Evolutionary conservation across 768 basidiomycete species (phyloP).

Genomic region (Hypsizygus marmoreus): DNA sequence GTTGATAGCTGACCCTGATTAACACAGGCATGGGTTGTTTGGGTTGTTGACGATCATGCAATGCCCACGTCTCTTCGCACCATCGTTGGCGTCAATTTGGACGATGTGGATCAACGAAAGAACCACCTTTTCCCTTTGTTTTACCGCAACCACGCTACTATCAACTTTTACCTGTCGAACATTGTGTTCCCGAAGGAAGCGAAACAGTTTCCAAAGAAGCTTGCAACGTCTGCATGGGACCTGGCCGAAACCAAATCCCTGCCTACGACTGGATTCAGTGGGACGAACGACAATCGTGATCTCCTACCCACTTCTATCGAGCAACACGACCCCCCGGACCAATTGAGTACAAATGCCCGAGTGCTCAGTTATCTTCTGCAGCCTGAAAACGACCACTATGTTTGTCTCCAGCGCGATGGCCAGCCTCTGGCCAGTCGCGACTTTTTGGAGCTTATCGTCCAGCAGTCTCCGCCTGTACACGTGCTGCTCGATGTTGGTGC

Average conservation of each 20-base stretch:
- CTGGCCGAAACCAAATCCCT: slow-evolving; percentile 37
- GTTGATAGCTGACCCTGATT: no score
- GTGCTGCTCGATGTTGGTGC: slow-evolving; percentile 57
- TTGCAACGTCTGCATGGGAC: slow-evolving; percentile 55
- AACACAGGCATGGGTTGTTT: slow-evolving; percentile 5
- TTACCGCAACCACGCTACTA: slow-evolving; percentile 30
- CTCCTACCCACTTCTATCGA: slow-evolving; percentile 34
- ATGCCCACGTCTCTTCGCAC: slow-evolving; percentile 31
- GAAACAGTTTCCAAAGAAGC: slow-evolving; percentile 45
- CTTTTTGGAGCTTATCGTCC: slow-evolving; percentile 31
- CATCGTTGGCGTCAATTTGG: slow-evolving; percentile 41
- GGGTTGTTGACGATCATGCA: slow-evolving; percentile 6
- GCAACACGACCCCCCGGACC: slow-evolving; percentile 36
- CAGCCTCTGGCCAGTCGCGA: slow-evolving; percentile 17
- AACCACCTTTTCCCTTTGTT: slow-evolving; percentile 32
- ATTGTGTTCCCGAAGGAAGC: slow-evolving; percentile 51
- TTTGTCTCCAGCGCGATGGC: slow-evolving; percentile 22
- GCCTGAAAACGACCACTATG: slow-evolving; percentile 38
- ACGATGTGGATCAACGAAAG: slow-evolving; percentile 34
- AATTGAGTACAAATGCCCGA: slow-evolving; percentile 47
- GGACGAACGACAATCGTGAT: slow-evolving; percentile 49
- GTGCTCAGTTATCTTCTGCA: slow-evolving; percentile 37
- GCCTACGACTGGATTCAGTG: slow-evolving; percentile 52
- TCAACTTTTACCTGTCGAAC: slow-evolving; percentile 47
- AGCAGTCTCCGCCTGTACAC: slow-evolving; percentile 35